Conservation (phyloP, 306 rosid genomes). For the Prosopis cineraria region DNA sequence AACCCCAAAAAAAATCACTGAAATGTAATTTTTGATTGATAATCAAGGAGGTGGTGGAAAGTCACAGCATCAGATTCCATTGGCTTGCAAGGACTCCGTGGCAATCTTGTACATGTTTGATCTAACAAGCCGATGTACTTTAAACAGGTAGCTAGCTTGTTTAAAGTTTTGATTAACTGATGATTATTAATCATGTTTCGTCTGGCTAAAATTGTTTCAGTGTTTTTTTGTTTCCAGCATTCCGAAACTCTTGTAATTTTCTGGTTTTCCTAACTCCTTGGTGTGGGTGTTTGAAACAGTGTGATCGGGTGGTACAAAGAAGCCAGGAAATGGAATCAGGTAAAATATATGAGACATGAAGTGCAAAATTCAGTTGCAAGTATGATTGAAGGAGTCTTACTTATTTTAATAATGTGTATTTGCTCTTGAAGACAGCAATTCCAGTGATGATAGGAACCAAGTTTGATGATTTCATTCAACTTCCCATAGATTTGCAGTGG, state of each 20-base stretch:
- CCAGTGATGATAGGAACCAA: conserved; percentile 92
- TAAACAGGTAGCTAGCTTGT: conserved; percentile 61
- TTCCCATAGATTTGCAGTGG: conserved; percentile 97
- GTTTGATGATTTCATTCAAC: conserved; percentile 96
- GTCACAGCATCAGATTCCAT: conserved; percentile 59
- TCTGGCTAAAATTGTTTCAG: background rate
- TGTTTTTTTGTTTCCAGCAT: background rate
- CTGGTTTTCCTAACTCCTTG: background rate
- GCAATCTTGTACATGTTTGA: conserved; percentile 95
- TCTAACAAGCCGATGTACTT: conserved; percentile 91
- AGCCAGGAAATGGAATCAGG: conserved; percentile 93
- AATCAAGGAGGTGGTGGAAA: conserved; percentile 55
- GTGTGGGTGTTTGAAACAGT: conserved; percentile 50
- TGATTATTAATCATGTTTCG: background rate
- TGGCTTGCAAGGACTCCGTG: conserved; percentile 85
- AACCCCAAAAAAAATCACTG: background rate
- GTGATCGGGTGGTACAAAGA: conserved; percentile 70
- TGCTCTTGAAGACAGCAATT: conserved; percentile 71
- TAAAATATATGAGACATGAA: conserved; percentile 5
- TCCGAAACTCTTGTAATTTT: background rate
- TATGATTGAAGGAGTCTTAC: conserved; percentile 1
- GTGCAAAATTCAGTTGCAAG: background rate
- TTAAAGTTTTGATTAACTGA: background rate
- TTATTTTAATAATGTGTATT: conserved; percentile 6
- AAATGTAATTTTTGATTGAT: background rate